Evolutionary conservation across 345 rosid species (phyloP), one percentile per base, ranked within the genome.

Genomic region (Eutrema heterophyllum): DNA sequence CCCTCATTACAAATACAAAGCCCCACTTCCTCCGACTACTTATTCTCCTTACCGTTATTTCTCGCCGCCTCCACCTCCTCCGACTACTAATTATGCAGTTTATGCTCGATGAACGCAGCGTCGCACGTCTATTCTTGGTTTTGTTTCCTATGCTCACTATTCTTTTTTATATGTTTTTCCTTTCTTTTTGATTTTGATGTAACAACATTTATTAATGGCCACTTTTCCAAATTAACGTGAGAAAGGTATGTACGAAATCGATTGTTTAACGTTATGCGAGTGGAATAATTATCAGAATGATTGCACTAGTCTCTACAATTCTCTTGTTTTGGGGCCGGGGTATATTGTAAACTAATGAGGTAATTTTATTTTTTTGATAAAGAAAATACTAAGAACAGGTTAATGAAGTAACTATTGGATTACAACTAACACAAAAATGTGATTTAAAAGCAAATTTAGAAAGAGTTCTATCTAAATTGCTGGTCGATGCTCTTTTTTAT

Each of bases 41-140:
- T 78, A 67, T 72, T 72, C 78, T 61, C 81, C 81, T 72, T 78
- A 77, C 55, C 76, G 72, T 35, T 78, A 78, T 15, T 78, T 78
- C 81, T 78, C 78, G 4, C 81, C 81, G 9, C 54, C 74, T 39
- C 66, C 63, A 41, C 80, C 80, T 29, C 67, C 73, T 64, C 77
- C 72, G 3, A 33, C 68, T 9, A 40, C 26, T 10, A 55, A 74
- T 29, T 74, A 51, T 30, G 53, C 67, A 9, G 10, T 63, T n/a
- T 67, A 50, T 41, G 64, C 15, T 68, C 64, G 26, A 52, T 75
- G 69, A 75, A 11, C 44, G 27, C 66, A 29, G 18, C 6, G 27
- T 7, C 18, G 26, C 30, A 43, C 41, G 45, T 14, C 30, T 1
- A 45, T 62, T 76, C 57, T 68, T 5, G 46, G 29, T 16, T 56